Base-by-base conservation (phyloP, 2,329 filamentous ascomycete species). In the Colletotrichum sp. region DNA sequence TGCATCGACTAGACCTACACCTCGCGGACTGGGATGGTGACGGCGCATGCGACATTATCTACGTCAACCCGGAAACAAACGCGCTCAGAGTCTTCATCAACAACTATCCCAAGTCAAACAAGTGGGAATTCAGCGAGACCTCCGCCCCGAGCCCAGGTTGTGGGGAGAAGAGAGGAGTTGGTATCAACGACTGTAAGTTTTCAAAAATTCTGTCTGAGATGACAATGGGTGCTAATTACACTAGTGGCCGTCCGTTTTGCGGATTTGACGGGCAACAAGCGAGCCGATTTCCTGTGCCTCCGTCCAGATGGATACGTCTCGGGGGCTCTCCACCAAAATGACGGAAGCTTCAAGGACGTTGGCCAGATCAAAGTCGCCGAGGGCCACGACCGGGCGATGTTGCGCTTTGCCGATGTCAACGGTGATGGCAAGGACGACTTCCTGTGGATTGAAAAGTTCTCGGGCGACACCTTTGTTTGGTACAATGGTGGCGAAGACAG, bases 381-480 rank as follows among this genome's bases (percentile, higher is more conserved):
- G 12, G 79, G 81, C 7, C 59, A 52, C 77, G 85, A 86, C 65
- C 82, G 85, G 0, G 84, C 85, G 8, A 84, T 86, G 74, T 68
- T 85, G 8, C 81, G 81, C 8, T 87, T 79, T 52, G 83, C 82
- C 7, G 86, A 87, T 77, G 82, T 86, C 21, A 83, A 87, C 67
- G 84, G 84, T 15, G 83, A 85, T 60, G 83, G 83, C 6, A 76
- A 67, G 9, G 82, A 79, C n/a, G 85, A 87, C 77, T 75, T 85
- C 26, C 71, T 85, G 30, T 83, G 79, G 79, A 76, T 82, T 18
- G 80, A 87, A 69, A 85, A 85, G 77, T 84, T 82, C 78, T 82
- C 77, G 16, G 83, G 84, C 13, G 79, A 83, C 30, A 80, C 78
- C 1, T 68, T 34, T 2, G 80, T 84, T 5, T 86, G 80, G 80